phyloP scores from a whole-genome alignment of 1,284 basidiomycete genomes.

The Apiotrichum brassicae region DNA sequence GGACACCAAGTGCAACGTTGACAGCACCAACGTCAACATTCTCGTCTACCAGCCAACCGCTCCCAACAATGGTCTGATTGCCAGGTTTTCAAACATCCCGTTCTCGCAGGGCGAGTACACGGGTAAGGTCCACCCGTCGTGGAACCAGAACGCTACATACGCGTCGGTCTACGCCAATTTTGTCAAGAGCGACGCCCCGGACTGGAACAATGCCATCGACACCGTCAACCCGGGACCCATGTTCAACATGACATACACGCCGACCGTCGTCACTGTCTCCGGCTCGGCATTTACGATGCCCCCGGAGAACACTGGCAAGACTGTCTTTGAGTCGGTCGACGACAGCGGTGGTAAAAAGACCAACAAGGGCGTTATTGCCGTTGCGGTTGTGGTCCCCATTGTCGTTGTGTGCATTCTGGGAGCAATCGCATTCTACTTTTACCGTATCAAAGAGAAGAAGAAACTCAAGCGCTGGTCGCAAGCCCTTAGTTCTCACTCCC shows the following conservation, averaged over 20 bases:
- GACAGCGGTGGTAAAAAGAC: conserved; percentile 46
- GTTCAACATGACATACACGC: conserved; percentile 52
- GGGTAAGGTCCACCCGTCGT: conserved; percentile 56
- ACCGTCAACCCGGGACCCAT: conserved; percentile 60
- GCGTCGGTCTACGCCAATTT: conserved; percentile 62
- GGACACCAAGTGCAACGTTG: conserved; percentile 54
- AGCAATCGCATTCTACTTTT: conserved; percentile 52
- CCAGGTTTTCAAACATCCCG: conserved; percentile 59
- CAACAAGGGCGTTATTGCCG: conserved; percentile 64
- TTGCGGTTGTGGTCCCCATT: conserved; percentile 68
- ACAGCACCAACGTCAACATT: conserved; percentile 60
- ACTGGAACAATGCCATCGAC: conserved; percentile 53
- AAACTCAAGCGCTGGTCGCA: conserved; percentile 62
- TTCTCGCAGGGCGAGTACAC: conserved; percentile 56
- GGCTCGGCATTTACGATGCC: conserved; percentile 29
- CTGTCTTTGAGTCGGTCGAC: conserved; percentile 37
- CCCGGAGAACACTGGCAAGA: conserved; percentile 48
- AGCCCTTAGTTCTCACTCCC: conserved; percentile 38
- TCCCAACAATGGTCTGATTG: conserved; percentile 51
- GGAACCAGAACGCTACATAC: conserved; percentile 65
- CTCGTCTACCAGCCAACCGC: conserved; percentile 59
- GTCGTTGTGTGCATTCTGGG: conserved; percentile 52
- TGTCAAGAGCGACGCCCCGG: conserved; percentile 53
- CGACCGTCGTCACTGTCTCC: conserved; percentile 36
- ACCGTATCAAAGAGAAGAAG: conserved; percentile 55